A percentile compares a stretch with the other conserved stretches of the same genome.
Conservation (phyloP, 2,329 filamentous ascomycete genomes). For the Pseudomassariella vexata region DNA sequence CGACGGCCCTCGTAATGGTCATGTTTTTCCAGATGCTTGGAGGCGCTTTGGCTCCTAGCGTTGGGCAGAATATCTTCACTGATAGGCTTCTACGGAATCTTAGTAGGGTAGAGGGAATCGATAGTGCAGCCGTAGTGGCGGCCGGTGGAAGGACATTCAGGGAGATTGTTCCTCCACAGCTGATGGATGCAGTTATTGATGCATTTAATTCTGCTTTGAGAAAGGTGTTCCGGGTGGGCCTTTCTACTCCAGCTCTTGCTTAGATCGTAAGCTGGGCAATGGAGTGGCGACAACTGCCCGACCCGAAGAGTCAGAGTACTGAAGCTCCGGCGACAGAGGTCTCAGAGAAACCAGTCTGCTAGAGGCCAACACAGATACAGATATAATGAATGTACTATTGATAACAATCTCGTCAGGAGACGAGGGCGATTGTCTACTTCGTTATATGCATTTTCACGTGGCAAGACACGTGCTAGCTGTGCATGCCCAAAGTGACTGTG, state of each 20-base stretch:
- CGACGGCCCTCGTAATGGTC: constrained; percentile 4
- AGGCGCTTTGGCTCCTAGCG: constrained; percentile 5
- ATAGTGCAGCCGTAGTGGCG: constrained; percentile 7
- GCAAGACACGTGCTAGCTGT: too few relatives aligned
- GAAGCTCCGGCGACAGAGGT: constrained; percentile 2
- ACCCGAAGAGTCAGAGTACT: not conserved
- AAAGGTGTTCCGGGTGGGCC: constrained; percentile 5
- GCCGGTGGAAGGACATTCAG: constrained; percentile 6
- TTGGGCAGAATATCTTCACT: constrained; percentile 6
- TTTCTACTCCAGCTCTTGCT: constrained; percentile 5
- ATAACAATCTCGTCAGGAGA: too few relatives aligned
- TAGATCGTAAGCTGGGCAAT: constrained; percentile 7
- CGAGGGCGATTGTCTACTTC: too few relatives aligned
- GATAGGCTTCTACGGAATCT: constrained; percentile 7
- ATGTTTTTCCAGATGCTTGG: constrained; percentile 6
- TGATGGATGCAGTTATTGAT: constrained; percentile 4
- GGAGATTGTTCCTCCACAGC: constrained; percentile 3
- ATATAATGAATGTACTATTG: too few relatives aligned
- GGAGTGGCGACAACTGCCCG: constrained; percentile 6
- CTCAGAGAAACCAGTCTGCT: constrained; percentile 2
- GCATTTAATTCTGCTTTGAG: constrained; percentile 7
- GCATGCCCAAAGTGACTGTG: too few relatives aligned
- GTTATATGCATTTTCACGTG: too few relatives aligned
- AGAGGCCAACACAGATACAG: too few relatives aligned
- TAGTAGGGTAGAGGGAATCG: constrained; percentile 3